These are phyloP conservation scores for Casuarina glauca DNA, from an alignment of 306 rosid species.

Conservation along the genomic window DNA sequence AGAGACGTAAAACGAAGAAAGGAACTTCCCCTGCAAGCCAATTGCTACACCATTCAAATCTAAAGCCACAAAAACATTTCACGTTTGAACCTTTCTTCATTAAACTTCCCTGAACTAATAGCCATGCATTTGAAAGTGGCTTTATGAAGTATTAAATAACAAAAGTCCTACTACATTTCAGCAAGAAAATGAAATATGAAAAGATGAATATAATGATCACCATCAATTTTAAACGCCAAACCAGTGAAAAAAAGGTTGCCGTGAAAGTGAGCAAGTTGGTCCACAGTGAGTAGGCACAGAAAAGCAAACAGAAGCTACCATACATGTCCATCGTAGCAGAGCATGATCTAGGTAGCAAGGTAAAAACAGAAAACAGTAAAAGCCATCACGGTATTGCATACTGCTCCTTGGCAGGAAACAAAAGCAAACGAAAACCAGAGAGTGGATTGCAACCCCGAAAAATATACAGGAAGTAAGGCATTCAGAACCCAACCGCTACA, in stretches of 20 bases:
- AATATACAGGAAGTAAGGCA: background rate
- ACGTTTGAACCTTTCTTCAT: background rate
- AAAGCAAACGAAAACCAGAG: background rate
- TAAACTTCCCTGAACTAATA: background rate
- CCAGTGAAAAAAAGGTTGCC: background rate
- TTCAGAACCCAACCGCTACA: background rate
- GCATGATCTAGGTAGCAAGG: background rate
- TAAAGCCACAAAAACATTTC: no score
- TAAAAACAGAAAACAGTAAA: background rate
- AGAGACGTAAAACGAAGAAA: background rate
- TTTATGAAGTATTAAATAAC: background rate
- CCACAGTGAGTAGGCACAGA: background rate
- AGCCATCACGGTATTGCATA: background rate
- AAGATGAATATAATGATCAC: background rate
- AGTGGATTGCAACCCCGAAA: background rate
- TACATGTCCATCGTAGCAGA: background rate
- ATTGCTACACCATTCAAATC: no score
- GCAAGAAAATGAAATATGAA: background rate
- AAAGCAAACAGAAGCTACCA: background rate
- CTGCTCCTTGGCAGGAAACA: background rate
- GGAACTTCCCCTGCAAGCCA: background rate
- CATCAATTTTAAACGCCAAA: background rate
- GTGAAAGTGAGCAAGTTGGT: background rate
- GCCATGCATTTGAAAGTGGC: background rate
- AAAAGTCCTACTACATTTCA: background rate